Conservation (phyloP, 768 basidiomycete genomes). For the Astraeus odoratus region DNA sequence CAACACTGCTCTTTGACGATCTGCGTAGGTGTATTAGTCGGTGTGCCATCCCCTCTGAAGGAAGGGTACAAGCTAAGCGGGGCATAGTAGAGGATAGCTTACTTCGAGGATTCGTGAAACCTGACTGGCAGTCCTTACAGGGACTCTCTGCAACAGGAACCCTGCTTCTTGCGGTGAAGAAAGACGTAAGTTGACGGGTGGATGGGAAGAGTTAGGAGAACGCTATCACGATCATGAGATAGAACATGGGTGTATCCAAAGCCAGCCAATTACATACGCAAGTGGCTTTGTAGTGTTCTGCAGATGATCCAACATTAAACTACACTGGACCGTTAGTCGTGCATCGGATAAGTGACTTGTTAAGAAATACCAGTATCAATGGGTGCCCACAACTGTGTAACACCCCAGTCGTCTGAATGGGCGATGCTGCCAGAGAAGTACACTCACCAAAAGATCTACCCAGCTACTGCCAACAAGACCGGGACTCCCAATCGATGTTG, state of each 20-base stretch:
- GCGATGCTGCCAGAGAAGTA: not conserved
- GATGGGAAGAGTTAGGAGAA: slow-evolving; percentile 61
- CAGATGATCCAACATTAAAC: slow-evolving; percentile 48
- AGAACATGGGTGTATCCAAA: slow-evolving; percentile 3
- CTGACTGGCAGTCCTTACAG: slow-evolving; percentile 65
- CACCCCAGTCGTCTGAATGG: not conserved
- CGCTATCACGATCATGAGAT: slow-evolving; percentile 31
- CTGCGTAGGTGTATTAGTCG: no score
- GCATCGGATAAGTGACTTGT: no score
- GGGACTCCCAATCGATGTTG: slow-evolving; percentile 5
- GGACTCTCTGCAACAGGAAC: slow-evolving; percentile 62
- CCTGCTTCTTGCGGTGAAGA: slow-evolving; percentile 70
- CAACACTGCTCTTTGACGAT: slow-evolving; percentile 79
- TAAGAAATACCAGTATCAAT: not conserved
- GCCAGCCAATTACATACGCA: slow-evolving; percentile 42
- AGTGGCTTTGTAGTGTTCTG: slow-evolving; percentile 60
- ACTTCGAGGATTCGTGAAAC: slow-evolving; percentile 75
- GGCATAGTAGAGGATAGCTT: slow-evolving; percentile 6
- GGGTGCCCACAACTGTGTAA: not conserved
- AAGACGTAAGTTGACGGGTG: slow-evolving; percentile 61
- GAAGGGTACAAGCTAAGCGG: not conserved
- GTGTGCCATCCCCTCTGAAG: no score
- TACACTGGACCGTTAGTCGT: slow-evolving; percentile 19
- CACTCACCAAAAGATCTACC: slow-evolving; percentile 26
- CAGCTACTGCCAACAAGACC: slow-evolving; percentile 13